Percentiles rank a stretch among this genome's conserved stretches.
These are phyloP conservation scores for Ophiostoma triangulosporum DNA, from an alignment of 2,329 filamentous ascomycete species.

Conservation along the genomic window DNA sequence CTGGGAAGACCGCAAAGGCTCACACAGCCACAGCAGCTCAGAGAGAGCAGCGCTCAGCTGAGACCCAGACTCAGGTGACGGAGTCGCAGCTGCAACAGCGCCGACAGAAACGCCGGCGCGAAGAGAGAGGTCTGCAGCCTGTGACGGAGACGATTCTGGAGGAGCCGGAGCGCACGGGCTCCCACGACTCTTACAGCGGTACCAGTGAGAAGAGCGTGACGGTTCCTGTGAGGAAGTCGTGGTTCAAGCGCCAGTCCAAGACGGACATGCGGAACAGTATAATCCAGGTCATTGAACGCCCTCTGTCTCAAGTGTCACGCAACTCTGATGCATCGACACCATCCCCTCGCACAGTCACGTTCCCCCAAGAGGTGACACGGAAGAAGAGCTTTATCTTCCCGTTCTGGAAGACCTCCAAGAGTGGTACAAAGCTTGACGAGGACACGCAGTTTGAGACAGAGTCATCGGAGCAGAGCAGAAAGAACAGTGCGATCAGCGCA, in stretches of 20 bases:
- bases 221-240: conserved; percentile 7
- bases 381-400: conserved; percentile 41
- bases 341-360: neutral
- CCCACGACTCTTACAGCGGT: conserved; percentile 3
- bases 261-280: conserved; percentile 13
- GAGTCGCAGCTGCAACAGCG: neutral
- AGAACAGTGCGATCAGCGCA: conserved; percentile 2
- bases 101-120: neutral
- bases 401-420: conserved; percentile 40
- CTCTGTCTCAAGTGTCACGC: neutral
- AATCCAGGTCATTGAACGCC: neutral
- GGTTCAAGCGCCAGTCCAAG: conserved; percentile 14
- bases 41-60: neutral
- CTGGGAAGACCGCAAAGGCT: neutral
- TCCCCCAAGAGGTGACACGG: conserved; percentile 13
- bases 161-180: conserved; percentile 2
- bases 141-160: conserved; percentile 10
- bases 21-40: neutral
- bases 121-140: neutral
- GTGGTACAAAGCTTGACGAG: conserved; percentile 29
- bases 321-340: neutral
- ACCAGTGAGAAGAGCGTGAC: conserved; percentile 2
- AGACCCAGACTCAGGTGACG: neutral
- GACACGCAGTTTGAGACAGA: neutral
- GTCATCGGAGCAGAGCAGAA: conserved; percentile 12